Evolutionary conservation across 1,284 basidiomycete species (phyloP).

Genomic region (Ceratorhiza oryzae-sativae): DNA sequence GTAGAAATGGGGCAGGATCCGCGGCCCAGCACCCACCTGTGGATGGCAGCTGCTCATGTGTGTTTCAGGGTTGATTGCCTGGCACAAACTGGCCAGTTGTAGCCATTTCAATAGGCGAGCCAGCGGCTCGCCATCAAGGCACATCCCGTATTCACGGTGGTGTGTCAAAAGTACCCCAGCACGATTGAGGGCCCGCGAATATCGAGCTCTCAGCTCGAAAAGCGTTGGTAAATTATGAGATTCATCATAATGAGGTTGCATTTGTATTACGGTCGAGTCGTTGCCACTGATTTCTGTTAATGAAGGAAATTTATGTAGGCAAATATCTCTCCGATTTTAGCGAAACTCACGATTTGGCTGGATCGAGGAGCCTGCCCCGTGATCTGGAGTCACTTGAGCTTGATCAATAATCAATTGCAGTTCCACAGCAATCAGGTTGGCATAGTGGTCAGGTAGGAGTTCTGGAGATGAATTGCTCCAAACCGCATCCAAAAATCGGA

Average conservation of each 20-base stretch:
- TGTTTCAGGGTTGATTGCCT: neutral
- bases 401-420: neutral
- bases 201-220: slow-evolving; percentile 7
- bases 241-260: neutral
- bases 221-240: neutral
- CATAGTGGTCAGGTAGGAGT: neutral
- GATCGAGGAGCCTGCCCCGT: neutral
- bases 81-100: neutral
- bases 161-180: neutral
- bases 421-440: neutral
- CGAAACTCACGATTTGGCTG: too few species aligned
- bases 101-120: neutral
- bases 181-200: neutral
- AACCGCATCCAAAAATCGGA: neutral
- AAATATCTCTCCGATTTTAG: too few species aligned
- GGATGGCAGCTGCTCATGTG: slow-evolving; percentile 4
- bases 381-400: neutral
- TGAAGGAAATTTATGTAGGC: neutral
- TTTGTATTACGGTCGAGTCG: neutral
- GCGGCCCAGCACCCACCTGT: neutral
- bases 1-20: neutral
- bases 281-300: neutral
- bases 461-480: neutral
- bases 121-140: neutral
- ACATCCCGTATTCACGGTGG: neutral